Evolutionary conservation across 352 stramenopile genomes (phyloP).

Genomic region (Phytophthora chlamydospora): DNA sequence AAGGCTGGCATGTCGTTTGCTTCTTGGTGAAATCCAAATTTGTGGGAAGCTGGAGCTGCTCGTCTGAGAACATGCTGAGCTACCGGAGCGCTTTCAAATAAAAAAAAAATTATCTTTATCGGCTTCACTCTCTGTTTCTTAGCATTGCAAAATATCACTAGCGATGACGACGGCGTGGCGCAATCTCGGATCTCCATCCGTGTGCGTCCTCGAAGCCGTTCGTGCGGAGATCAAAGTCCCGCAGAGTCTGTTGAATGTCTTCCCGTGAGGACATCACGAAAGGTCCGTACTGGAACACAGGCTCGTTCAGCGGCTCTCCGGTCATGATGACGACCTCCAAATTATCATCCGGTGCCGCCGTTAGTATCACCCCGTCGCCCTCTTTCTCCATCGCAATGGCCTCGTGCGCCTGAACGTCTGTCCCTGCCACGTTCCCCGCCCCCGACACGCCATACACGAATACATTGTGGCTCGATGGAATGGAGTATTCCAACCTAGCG

Average conservation of each 20-base stretch:
- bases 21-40: no score
- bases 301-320: conserved; percentile 61
- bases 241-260: conserved; percentile 55
- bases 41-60: no score
- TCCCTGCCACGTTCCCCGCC: conserved; percentile 12
- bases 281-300: conserved; percentile 62
- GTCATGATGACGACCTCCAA: conserved; percentile 62
- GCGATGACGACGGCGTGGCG: conserved; percentile 19
- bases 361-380: conserved; percentile 52
- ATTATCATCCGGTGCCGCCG: conserved; percentile 16
- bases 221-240: conserved; percentile 50
- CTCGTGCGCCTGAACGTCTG: conserved; percentile 33
- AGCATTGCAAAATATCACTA: conserved; percentile 2
- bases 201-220: conserved; percentile 68
- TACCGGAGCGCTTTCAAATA: no score
- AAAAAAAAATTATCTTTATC: no score
- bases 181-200: conserved; percentile 58
- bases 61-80: no score
- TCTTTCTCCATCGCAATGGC: conserved; percentile 49
- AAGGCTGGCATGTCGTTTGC: no score
- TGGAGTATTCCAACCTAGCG: conserved; percentile 34
- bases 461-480: conserved; percentile 38
- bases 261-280: conserved; percentile 68
- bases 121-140: no score
- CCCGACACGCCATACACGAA: conserved; percentile 43